Evolutionary conservation across 2,329 filamentous ascomycete species (phyloP), one percentile per base, ranked within the genome.

Genomic region (Ceratocystis albifundus): DNA sequence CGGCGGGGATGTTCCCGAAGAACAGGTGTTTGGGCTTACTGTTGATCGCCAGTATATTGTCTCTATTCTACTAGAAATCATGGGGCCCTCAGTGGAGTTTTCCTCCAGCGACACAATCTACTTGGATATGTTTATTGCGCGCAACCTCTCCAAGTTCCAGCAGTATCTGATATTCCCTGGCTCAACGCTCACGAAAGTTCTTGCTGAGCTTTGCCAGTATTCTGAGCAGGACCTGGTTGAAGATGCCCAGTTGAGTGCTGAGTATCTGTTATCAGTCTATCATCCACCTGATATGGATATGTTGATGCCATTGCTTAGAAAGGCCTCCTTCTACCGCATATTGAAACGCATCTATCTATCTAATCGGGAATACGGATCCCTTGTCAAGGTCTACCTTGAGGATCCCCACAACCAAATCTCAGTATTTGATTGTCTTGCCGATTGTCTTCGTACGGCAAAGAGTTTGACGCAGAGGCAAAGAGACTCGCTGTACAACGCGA

Each of bases 121-220:
- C 75, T 82, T 99, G 57, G 91, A 99, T 75, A 99, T 99, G 91
- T 99, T 99, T 73, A 88, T 99, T 73, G 93, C 94, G 20, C 86
- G 94, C 66, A 99, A 96, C 73, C 78, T 99, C 62, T 90, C 95
- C 2, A 99, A 99, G 74, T 99, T 96, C 72, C 91, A 92, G 0
- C 93, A 97, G 73, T 96, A 96, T 72, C 86, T 99, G 63, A 82
- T 97, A 10, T 84, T 99, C 61, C 89, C 93, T 0, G 94, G 92
- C 20, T 91, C 89, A 1, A 88, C 89, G 1, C 80, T 99, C 0
- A 89, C 91, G 68, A 86, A 86, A 68, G 87, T 96, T 8, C 80
- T 99, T 30, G 80, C 84, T 46, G 88, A 91, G 1, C 80, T 99
- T 3, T 99, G 94, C 77, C 84, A 87, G 68, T 96, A 91, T 70